Evolutionary conservation across 2,329 filamentous ascomycete genomes (phyloP).

Genomic region (Apiospora sp.): DNA sequence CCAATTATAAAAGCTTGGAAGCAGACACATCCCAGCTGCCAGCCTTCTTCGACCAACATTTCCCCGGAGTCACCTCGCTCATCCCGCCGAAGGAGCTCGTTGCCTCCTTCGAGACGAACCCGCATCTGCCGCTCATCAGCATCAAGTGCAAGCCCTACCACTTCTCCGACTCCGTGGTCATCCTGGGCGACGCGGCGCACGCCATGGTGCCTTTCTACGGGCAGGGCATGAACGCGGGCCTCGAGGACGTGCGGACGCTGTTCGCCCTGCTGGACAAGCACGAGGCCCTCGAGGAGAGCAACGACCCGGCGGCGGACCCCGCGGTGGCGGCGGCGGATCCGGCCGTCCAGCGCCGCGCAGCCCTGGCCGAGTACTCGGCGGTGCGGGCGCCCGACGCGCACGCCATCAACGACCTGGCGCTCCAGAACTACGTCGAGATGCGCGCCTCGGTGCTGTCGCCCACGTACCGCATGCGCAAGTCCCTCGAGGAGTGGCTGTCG

Average conservation of each 20-base stretch:
- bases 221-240: conserved; percentile 95
- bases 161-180: conserved; percentile 77
- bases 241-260: conserved; percentile 91
- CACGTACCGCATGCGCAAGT: conserved; percentile 82
- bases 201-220: conserved; percentile 99
- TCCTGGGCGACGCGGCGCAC: conserved; percentile 93
- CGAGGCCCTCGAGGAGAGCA: conserved; percentile 52
- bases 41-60: conserved; percentile 81
- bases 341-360: conserved; percentile 68
- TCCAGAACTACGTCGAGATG: conserved; percentile 96
- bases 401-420: conserved; percentile 90
- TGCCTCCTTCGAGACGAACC: conserved; percentile 80
- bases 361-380: conserved; percentile 78
- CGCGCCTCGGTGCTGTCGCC: conserved; percentile 81
- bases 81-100: conserved; percentile 74
- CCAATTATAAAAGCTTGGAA: conserved; percentile 74
- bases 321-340: conserved; percentile 52
- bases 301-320: conserved; percentile 44
- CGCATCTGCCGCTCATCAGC: conserved; percentile 90
- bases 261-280: conserved; percentile 83
- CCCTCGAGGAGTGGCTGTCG: conserved; percentile 83
- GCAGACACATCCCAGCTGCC: conserved; percentile 66
- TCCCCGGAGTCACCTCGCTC: conserved; percentile 82
- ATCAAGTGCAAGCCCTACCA: conserved; percentile 94
- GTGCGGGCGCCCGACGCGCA: conserved; percentile 81